These are phyloP conservation scores for Tylopilus vinaceipallidus DNA, from an alignment of 768 basidiomycete species.

Conservation along the genomic window DNA sequence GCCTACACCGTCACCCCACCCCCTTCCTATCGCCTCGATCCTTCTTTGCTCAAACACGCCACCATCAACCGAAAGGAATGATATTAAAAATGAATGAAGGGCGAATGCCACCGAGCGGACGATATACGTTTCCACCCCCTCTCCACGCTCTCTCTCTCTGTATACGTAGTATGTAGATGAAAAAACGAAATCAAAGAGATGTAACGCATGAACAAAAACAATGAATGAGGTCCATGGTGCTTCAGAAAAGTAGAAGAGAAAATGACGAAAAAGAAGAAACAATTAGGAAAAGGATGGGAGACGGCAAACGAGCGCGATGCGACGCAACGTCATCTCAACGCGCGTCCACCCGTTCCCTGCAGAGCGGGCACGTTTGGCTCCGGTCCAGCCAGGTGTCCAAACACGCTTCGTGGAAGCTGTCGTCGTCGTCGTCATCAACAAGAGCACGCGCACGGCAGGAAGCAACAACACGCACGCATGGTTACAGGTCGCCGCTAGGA, in stretches of 20 bases:
- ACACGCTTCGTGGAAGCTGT: constrained; percentile 61
- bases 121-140: constrained; percentile 6
- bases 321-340: constrained; percentile 9
- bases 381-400: constrained; percentile 59
- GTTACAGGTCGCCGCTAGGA: constrained; percentile 54
- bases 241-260: not conserved
- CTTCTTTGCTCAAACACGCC: constrained; percentile 4
- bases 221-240: constrained; percentile 17
- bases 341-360: constrained; percentile 46
- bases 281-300: not conserved
- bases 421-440: not conserved
- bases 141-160: not conserved
- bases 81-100: constrained; percentile 29
- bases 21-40: not conserved
- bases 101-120: constrained; percentile 11
- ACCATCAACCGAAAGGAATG: constrained; percentile 23
- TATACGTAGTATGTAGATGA: constrained; percentile 6
- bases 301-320: not conserved
- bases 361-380: constrained; percentile 64
- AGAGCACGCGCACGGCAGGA: too few relatives aligned
- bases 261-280: not conserved
- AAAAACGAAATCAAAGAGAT: constrained; percentile 4
- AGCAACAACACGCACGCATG: constrained; percentile 55
- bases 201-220: constrained; percentile 12
- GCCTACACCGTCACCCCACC: not conserved